A percentile compares a stretch with the other conserved stretches of the same genome.
phyloP scores from a whole-genome alignment of 164 flowering plant genomes.

The Magnolia changhungtana region DNA sequence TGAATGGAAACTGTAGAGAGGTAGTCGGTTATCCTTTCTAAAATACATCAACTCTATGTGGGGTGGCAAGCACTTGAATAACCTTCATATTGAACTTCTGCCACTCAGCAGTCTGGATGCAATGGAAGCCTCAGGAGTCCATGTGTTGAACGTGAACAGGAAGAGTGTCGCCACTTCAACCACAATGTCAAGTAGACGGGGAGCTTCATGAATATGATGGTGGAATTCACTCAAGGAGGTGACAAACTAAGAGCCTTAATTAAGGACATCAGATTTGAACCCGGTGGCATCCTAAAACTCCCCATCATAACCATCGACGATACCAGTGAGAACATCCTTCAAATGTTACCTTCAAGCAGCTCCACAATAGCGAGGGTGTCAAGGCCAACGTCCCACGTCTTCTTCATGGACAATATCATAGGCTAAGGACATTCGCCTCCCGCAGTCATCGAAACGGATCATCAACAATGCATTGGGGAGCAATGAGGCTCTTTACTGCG shows the following conservation, averaged over 20 bases:
- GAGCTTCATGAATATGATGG: too few relatives aligned
- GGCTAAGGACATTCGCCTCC: conserved; percentile 39
- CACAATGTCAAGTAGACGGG: too few relatives aligned
- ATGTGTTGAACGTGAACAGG: too few relatives aligned
- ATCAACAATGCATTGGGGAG: conserved; percentile 50
- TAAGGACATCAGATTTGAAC: too few relatives aligned
- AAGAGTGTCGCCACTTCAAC: too few relatives aligned
- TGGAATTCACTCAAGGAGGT: too few relatives aligned
- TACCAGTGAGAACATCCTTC: conserved; percentile 32
- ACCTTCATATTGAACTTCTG: too few relatives aligned
- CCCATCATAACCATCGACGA: conserved; percentile 44
- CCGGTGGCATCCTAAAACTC: conserved; percentile 37
- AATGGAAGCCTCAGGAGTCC: too few relatives aligned
- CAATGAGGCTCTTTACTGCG: conserved; percentile 42
- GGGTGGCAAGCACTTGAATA: background rate
- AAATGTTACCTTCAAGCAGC: conserved; percentile 51
- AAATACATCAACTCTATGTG: background rate
- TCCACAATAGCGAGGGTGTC: conserved; percentile 43
- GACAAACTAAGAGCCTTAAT: too few relatives aligned
- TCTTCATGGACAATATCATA: conserved; percentile 55
- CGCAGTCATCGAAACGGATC: conserved; percentile 31
- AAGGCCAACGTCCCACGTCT: conserved; percentile 27
- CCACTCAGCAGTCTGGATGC: too few relatives aligned
- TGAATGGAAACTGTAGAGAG: too few relatives aligned
- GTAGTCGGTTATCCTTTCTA: background rate